These are phyloP conservation scores for Helenozyma rhizophorensis DNA, from an alignment of 805 yeast species.

Conservation along the genomic window DNA sequence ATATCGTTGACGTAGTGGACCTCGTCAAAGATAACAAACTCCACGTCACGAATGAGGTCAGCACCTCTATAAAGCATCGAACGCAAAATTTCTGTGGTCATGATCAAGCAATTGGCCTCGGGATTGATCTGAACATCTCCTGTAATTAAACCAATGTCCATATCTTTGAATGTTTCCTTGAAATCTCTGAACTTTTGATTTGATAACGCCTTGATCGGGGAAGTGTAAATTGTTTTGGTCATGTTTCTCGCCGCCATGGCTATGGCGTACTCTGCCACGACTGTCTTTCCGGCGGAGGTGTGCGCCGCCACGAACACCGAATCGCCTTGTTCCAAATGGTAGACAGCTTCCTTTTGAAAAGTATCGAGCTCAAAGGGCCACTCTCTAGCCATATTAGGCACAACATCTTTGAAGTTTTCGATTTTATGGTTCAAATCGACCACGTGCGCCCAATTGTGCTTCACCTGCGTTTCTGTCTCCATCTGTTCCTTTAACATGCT, in stretches of 20 bases:
- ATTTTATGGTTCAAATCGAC: constrained; percentile 82
- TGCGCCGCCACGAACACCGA: constrained; percentile 99
- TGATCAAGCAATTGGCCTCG: constrained; percentile 90
- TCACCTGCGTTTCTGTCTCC: constrained; percentile 24
- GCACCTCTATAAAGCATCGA: constrained; percentile 97
- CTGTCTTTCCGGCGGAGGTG: constrained; percentile 98
- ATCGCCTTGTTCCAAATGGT: constrained; percentile 95
- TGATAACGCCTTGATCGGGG: constrained; percentile 89
- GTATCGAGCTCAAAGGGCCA: constrained; percentile 96
- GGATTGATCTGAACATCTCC: constrained; percentile 98
- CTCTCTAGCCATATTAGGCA: constrained; percentile 87
- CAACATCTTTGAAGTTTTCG: constrained; percentile 79
- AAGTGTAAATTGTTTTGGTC: constrained; percentile 95
- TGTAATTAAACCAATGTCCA: constrained; percentile 90
- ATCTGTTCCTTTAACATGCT: constrained; percentile 18
- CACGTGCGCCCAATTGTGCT: constrained; percentile 89
- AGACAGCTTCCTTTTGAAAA: constrained; percentile 95
- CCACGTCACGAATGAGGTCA: constrained; percentile 93
- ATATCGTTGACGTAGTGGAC: constrained; percentile 97
- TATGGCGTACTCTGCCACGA: constrained; percentile 96
- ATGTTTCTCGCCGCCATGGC: constrained; percentile 94
- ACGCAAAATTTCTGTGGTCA: constrained; percentile 96
- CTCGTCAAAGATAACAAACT: constrained; percentile 95
- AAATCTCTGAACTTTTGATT: constrained; percentile 90
- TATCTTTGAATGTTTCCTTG: constrained; percentile 69